These are phyloP conservation scores for Porcisia hertigi DNA, from an alignment of 208 protist genomes.

Conservation along the genomic window DNA sequence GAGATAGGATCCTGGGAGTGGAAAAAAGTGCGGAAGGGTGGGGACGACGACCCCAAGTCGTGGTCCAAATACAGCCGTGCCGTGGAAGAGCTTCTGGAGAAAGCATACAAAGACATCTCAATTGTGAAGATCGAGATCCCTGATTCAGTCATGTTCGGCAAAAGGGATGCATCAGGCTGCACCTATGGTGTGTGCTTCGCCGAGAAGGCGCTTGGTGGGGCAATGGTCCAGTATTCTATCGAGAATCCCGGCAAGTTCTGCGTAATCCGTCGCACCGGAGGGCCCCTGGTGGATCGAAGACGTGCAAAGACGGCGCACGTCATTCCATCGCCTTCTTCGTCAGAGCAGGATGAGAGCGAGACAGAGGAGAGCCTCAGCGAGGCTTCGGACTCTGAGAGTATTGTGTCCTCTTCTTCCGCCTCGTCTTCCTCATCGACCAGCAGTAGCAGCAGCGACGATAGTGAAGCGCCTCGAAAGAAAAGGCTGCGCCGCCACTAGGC, in stretches of 20 bases:
- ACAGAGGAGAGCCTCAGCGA: slow-evolving; percentile 18
- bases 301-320: slow-evolving; percentile 28
- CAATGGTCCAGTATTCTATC: slow-evolving; percentile 62
- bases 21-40: slow-evolving; percentile 45
- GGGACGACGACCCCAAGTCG: slow-evolving; percentile 35
- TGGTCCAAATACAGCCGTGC: slow-evolving; percentile 57
- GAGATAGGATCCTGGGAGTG: slow-evolving; percentile 58
- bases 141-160: slow-evolving; percentile 34
- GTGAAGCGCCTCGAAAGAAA: slow-evolving; percentile 5
- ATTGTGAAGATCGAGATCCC: slow-evolving; percentile 33
- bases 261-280: slow-evolving; percentile 41
- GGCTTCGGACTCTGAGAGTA: neutral
- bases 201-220: slow-evolving; percentile 37
- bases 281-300: slow-evolving; percentile 26
- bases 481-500: slow-evolving; percentile 3
- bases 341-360: slow-evolving; percentile 20
- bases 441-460: slow-evolving; percentile 13
- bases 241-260: slow-evolving; percentile 39
- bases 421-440: slow-evolving; percentile 12
- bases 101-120: slow-evolving; percentile 35
- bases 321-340: slow-evolving; percentile 34
- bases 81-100: slow-evolving; percentile 52
- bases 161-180: neutral
- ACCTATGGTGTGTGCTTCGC: slow-evolving; percentile 69
- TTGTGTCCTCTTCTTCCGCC: slow-evolving; percentile 4